Base-by-base conservation (phyloP, 2,329 filamentous ascomycete genomes). In the Venturia carpophila region DNA sequence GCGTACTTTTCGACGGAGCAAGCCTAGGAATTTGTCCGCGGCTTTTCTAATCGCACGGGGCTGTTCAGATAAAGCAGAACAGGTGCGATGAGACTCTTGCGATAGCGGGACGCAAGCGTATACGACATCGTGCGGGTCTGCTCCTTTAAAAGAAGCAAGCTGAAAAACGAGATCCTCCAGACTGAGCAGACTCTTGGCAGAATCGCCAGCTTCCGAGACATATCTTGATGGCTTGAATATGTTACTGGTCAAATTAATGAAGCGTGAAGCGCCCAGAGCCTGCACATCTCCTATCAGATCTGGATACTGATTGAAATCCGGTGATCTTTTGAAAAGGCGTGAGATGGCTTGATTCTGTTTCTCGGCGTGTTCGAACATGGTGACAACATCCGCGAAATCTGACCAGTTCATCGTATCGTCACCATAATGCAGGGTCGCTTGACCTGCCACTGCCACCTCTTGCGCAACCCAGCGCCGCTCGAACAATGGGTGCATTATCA, bases 391-490 rank as follows among this genome's bases (percentile, higher is more conserved):
- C 0, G 75, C 73, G 30, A 80, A 74, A 1, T 75, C 69, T 5
- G 68, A 64, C 77, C 77, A 79, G 1, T 69, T 56, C 9, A 79
- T 74, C 1, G 62, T 64, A 3, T 76, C 70, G 0, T 66, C 45
- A 1, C 78, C 78, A 67, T 77, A 79, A 60, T 75, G 74, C 0
- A 80, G 69, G 3, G 66, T 71, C 7, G 73, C 74, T 5, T 68
- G 67, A 30, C 67, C 68, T 0, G 77, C 76, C 34, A 76, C 70
- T 0, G 74, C 73, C 15, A 79, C 73, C 67, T 79, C 78, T 67
- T 79, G 77, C 0, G 79, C 73, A 1, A 79, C 74, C 78, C 77
- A 79, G n/a, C 63, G 41, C 4, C 65, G 60, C 21, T 62, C 60
- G 17, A 62, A 62, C 43, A 62, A 79, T 1, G 70, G 68, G 7